Percentiles rank a stretch among this genome's conserved stretches.
phyloP scores from a whole-genome alignment of 2,329 filamentous ascomycete genomes.

The Proliferodiscus dingleyae region DNA sequence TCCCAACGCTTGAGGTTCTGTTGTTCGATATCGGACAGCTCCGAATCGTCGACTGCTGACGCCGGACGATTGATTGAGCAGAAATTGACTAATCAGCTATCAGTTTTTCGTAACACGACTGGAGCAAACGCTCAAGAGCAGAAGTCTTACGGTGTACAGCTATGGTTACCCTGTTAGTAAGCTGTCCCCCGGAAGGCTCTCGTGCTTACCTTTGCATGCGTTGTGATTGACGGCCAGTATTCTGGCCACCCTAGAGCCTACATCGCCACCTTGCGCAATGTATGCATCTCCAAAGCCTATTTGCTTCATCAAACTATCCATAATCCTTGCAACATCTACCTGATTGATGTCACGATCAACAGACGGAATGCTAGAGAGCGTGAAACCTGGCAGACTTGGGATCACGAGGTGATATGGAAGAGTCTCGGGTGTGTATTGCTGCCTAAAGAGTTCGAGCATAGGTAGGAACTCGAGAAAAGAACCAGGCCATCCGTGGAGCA shows the following conservation, averaged over 20 bases:
- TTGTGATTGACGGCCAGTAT: slow-evolving; percentile 9
- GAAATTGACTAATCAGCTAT: no score
- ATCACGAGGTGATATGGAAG: slow-evolving; percentile 22
- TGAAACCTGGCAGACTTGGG: slow-evolving; percentile 20
- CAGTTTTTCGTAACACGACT: no score
- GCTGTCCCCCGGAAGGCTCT: no score
- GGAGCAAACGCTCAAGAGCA: no score
- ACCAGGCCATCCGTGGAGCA: slow-evolving; percentile 26
- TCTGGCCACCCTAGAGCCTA: slow-evolving; percentile 34
- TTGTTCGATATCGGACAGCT: no score
- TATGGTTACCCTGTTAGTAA: no score
- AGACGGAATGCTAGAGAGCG: slow-evolving; percentile 16
- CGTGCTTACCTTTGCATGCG: slow-evolving; percentile 14
- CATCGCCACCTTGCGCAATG: slow-evolving; percentile 19
- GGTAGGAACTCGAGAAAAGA: slow-evolving; percentile 52
- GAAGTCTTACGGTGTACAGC: no score
- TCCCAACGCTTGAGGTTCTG: no score
- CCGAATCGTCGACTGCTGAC: no score
- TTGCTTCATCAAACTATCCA: slow-evolving; percentile 8
- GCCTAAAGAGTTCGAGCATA: slow-evolving; percentile 41
- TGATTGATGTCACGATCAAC: slow-evolving; percentile 32
- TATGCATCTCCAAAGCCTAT: slow-evolving; percentile 15
- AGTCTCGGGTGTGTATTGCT: slow-evolving; percentile 43
- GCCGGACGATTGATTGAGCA: no score
- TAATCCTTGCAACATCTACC: slow-evolving; percentile 16